Evolutionary conservation across 176 grass and related monocot species (phyloP), one percentile per base, ranked within the genome.

Genomic region (Eremochloa ophiuroides): DNA sequence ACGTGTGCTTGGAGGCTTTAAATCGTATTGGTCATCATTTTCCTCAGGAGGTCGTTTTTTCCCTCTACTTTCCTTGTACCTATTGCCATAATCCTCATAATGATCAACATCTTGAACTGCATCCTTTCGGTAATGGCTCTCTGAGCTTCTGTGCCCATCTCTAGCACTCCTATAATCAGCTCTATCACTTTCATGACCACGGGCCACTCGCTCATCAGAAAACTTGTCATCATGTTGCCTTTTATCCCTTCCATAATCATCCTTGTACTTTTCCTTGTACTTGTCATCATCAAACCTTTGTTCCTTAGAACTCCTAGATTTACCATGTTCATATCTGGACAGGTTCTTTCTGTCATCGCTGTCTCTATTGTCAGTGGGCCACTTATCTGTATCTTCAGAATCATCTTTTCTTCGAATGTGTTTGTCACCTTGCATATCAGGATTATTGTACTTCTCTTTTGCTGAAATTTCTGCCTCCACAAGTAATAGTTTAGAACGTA

Each of bases 261-360:
- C 90, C 85, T 88, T 88, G 79, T 91, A 87, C 82, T 77, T 95
- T 81, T 91, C 87, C 78, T 86, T 95, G 61, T 93, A 87, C 77
- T 99, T 99, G 9, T 81, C 91, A 84, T 85, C 86, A 38, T 96
- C 97, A 61, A 88, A 74, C 76, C 77, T 94, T 75, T 87, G 88
- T 63, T 97, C 95, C 74, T 91, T 97, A 48, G 87, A 87, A 81
- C 81, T 92, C 85, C 90, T 90, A 84, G 74, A 74, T 88, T 87
- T 92, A 25, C 72, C 80, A 83, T 93, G 88, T 40, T 89, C 94
- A 91, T 93, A 83, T 77, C 83, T 97, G n/a, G 88, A 90, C 34
- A 63, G 76, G 37, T 70, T 81, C 84, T 87, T 99, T 82, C 82
- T 91, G 41, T 93, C 89, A 90, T 92, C 88, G 28, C 41, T 62